Percentiles rank a stretch among this genome's conserved stretches.
Evolutionary conservation across 129 eudicot species (phyloP).

Genomic region (Mikania micrantha): DNA sequence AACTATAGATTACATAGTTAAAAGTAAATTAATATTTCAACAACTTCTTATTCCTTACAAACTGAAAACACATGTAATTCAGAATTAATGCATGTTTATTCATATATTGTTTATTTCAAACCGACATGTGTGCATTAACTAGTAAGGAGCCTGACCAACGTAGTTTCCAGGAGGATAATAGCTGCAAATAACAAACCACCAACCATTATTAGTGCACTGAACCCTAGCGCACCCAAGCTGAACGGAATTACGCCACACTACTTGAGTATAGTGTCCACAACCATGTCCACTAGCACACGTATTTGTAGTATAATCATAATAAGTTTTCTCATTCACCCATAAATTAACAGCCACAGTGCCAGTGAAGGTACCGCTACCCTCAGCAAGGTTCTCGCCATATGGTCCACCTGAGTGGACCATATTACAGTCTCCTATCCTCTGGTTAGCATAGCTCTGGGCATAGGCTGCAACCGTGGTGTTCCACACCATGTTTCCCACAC

Average conservation of each 20-base stretch:
- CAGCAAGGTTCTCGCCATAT: slow-evolving; percentile 53
- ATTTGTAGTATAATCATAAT: slow-evolving; percentile 17
- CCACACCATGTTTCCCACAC: slow-evolving; percentile 9
- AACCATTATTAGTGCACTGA: neutral
- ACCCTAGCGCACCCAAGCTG: neutral
- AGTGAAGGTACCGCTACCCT: slow-evolving; percentile 20
- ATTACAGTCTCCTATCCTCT: slow-evolving; percentile 24
- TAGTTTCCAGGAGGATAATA: neutral
- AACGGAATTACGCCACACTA: neutral
- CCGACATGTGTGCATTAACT: neutral
- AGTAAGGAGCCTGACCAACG: neutral
- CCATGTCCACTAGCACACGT: neutral
- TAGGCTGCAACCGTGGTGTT: neutral
- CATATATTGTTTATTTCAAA: neutral
- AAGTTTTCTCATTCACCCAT: slow-evolving; percentile 26
- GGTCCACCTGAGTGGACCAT: slow-evolving; percentile 33
- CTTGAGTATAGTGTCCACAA: neutral
- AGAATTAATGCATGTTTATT: neutral
- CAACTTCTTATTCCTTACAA: neutral
- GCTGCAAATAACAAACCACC: neutral
- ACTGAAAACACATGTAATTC: neutral
- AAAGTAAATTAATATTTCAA: neutral
- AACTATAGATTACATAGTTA: too few relatives aligned
- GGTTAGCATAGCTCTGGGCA: slow-evolving; percentile 16
- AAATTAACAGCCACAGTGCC: slow-evolving; percentile 20